Evolutionary conservation across 106 monocot species (phyloP).

Genomic region (Dioscorea alata): DNA sequence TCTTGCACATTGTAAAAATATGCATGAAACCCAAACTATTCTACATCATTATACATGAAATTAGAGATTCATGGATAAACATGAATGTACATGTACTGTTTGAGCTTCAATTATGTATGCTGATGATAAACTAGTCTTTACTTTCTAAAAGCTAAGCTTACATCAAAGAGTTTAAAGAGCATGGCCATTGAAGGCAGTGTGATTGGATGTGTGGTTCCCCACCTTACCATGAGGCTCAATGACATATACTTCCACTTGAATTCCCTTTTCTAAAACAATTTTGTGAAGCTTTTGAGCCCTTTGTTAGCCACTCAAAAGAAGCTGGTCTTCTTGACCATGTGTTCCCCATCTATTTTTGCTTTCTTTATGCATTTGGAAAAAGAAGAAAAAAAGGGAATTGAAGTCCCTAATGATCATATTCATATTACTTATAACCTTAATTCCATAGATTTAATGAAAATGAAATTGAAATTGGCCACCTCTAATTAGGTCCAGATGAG

Average conservation of each 20-base stretch:
- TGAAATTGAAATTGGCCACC: slow-evolving; percentile 14
- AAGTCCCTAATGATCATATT: neutral
- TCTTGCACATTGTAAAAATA: neutral
- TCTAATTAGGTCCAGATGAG: slow-evolving; percentile 5
- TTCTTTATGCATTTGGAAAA: slow-evolving; percentile 1
- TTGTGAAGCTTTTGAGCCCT: slow-evolving; percentile 5
- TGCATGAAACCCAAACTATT: neutral
- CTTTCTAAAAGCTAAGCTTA: neutral
- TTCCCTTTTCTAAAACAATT: neutral
- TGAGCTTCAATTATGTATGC: neutral
- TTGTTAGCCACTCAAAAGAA: slow-evolving; percentile 4
- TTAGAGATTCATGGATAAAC: neutral
- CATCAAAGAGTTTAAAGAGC: no score
- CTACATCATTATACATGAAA: neutral
- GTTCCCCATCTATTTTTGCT: neutral
- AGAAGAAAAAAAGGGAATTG: slow-evolving; percentile 1
- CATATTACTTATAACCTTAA: neutral
- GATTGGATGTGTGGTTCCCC: slow-evolving; percentile 11
- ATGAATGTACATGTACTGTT: neutral
- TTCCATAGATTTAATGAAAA: neutral
- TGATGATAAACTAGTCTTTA: neutral
- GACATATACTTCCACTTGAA: slow-evolving; percentile 26
- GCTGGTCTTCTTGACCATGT: slow-evolving; percentile 1
- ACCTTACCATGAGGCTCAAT: neutral
- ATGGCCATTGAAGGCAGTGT: neutral